Percentiles rank a stretch among this genome's conserved stretches.
Evolutionary conservation across 1,284 basidiomycete species (phyloP).

Genomic region (Moesziomyces sp.): DNA sequence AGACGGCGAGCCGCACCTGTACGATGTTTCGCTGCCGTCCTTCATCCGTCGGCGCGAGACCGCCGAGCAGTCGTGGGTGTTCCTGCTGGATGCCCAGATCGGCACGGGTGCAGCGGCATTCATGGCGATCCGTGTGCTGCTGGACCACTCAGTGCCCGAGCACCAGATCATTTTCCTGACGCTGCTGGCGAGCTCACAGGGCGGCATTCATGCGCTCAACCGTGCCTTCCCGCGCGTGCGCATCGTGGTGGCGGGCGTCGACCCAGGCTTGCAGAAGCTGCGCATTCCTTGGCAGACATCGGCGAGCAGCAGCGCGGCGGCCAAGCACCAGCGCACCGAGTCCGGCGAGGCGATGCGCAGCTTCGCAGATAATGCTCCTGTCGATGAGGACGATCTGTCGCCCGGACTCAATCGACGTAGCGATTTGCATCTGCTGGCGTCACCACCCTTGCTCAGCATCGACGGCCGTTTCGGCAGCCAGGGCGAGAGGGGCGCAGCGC

Average conservation of each 20-base stretch:
- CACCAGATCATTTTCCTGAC: conserved; percentile 75
- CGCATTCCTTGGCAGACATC: conserved; percentile 44
- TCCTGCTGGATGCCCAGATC: conserved; percentile 95
- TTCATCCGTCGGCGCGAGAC: conserved; percentile 52
- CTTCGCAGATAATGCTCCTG: conserved; percentile 12
- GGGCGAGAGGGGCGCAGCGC: conserved; percentile 1
- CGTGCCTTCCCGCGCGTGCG: conserved; percentile 78
- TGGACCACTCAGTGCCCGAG: conserved; percentile 92
- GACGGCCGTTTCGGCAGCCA: conserved; percentile 14
- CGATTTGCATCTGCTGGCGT: conserved; percentile 25
- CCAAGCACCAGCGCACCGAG: conserved; percentile 16
- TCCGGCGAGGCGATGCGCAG: background rate
- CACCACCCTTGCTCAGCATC: conserved; percentile 22
- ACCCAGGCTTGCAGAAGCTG: conserved; percentile 59
- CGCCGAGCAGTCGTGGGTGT: conserved; percentile 79
- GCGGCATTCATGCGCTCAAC: conserved; percentile 81
- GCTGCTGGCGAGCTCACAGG: conserved; percentile 83
- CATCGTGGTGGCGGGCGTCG: conserved; percentile 62
- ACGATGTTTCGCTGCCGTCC: conserved; percentile 81
- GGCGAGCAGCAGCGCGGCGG: background rate
- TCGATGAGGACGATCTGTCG: conserved; percentile 41
- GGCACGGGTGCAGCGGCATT: conserved; percentile 93
- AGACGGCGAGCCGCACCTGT: conserved; percentile 87
- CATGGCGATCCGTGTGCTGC: conserved; percentile 93
- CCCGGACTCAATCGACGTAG: conserved; percentile 19